A percentile compares a stretch with the other conserved stretches of the same genome.
Evolutionary conservation across 345 rosid genomes (phyloP).

Genomic region (Passiflora organensis): DNA sequence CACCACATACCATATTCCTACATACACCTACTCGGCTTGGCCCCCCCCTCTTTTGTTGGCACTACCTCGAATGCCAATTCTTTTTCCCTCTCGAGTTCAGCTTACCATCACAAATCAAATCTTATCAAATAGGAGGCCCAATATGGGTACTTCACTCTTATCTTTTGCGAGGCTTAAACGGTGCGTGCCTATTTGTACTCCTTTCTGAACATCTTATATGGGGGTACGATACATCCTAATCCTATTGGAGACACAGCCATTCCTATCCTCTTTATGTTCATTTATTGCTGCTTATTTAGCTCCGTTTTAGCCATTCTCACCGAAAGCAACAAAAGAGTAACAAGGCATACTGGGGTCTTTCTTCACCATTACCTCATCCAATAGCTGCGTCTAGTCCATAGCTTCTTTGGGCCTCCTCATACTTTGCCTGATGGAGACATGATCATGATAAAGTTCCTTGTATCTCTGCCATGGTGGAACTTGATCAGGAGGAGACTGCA

Average conservation of each 20-base stretch:
- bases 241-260: too few species aligned
- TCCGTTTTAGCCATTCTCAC: not conserved
- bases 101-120: not conserved
- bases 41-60: not conserved
- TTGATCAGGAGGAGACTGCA: conserved; percentile 38
- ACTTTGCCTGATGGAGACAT: conserved; percentile 27
- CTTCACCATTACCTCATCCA: conserved; percentile 8
- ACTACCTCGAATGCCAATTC: conserved; percentile 26
- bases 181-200: conserved; percentile 6
- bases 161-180: conserved; percentile 22
- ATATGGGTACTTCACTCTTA: conserved; percentile 15
- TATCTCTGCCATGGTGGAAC: conserved; percentile 44
- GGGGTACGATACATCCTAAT: too few species aligned
- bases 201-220: conserved; percentile 9
- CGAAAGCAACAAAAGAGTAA: not conserved
- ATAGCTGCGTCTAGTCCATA: conserved; percentile 5
- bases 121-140: conserved; percentile 1
- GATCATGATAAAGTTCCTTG: conserved; percentile 28
- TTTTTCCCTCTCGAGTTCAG: not conserved
- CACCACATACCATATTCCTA: conserved; percentile 30
- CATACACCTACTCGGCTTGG: conserved; percentile 5
- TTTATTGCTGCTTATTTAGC: conserved; percentile 7
- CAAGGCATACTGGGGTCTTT: conserved; percentile 5
- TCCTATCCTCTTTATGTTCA: conserved; percentile 11
- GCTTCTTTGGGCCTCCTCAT: conserved; percentile 12